Percentiles rank a stretch among this genome's conserved stretches.
Evolutionary conservation across 108 stramenopile genomes (phyloP).

Genomic region (Nannochloropsis granulata): DNA sequence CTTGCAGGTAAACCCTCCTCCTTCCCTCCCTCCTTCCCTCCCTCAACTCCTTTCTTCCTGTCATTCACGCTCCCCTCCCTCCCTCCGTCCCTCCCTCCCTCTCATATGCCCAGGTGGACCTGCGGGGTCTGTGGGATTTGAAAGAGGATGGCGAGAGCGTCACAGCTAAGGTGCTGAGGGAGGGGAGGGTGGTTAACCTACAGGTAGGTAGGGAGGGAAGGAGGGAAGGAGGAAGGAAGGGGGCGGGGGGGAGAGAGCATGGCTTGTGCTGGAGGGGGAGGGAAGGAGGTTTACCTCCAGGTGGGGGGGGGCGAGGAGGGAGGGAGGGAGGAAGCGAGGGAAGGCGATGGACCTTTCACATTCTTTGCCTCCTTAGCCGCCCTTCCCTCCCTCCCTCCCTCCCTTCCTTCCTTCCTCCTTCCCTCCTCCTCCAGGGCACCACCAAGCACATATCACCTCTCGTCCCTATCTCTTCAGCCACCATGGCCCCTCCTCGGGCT

Average conservation of each 20-base stretch:
- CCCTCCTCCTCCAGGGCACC: not conserved
- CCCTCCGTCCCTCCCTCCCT: not conserved
- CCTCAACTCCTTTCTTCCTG: not conserved
- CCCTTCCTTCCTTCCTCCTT: not conserved
- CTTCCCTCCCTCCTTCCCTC: not conserved
- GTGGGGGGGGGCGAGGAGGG: not conserved
- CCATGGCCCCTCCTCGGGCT: not conserved
- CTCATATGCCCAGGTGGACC: not conserved
- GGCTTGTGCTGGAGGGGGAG: too few relatives aligned
- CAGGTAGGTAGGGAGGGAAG: not conserved
- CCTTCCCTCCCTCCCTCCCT: not conserved
- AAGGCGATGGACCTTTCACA: not conserved
- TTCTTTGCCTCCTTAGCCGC: not conserved
- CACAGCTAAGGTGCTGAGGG: not conserved
- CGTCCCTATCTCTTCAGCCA: not conserved
- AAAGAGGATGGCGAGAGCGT: not conserved
- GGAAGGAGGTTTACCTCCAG: too few relatives aligned
- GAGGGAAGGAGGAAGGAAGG: not conserved
- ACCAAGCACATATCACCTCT: not conserved
- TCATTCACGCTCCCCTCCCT: not conserved
- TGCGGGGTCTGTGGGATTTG: not conserved
- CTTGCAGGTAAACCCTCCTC: too few relatives aligned
- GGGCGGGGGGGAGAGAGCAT: not conserved
- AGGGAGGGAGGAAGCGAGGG: not conserved
- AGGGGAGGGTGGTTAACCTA: not conserved